A percentile compares a stretch with the other conserved stretches of the same genome.
Evolutionary conservation across 768 basidiomycete species (phyloP).

Genomic region (Hygrophorus pudorinus): DNA sequence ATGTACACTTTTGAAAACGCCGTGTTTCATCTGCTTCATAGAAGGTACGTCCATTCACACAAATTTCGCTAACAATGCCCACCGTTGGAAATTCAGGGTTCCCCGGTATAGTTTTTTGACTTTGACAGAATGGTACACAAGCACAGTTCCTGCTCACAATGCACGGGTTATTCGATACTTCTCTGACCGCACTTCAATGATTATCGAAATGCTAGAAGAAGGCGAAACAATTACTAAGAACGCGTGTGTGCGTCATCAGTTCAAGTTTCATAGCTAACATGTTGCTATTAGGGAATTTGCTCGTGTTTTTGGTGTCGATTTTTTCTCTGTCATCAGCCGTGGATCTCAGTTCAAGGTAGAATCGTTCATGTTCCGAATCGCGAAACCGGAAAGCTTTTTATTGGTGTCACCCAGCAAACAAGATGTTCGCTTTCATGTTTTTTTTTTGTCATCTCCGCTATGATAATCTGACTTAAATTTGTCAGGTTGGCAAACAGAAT

Average conservation of each 20-base stretch:
- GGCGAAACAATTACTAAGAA: conserved; percentile 82
- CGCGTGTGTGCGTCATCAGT: conserved; percentile 46
- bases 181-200: conserved; percentile 50
- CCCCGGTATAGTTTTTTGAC: conserved; percentile 61
- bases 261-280: neutral
- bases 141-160: conserved; percentile 44
- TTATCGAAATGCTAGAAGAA: conserved; percentile 72
- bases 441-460: neutral
- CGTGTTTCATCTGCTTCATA: conserved; percentile 67
- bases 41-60: conserved; percentile 42
- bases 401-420: conserved; percentile 81
- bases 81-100: conserved; percentile 35
- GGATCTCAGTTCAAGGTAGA: conserved; percentile 99
- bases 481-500: conserved; percentile 94
- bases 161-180: conserved; percentile 54
- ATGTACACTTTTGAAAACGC: conserved; percentile 89
- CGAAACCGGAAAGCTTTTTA: conserved; percentile 90
- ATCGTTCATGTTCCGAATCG: conserved; percentile 95
- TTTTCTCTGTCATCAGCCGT: conserved; percentile 87
- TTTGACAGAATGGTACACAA: conserved; percentile 61
- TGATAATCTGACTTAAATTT: neutral
- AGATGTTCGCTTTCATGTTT: conserved; percentile 45
- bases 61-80: neutral
- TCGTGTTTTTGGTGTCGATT: conserved; percentile 94
- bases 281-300: conserved; percentile 75